Conservation (phyloP, 208 protist genomes). For the Wallacemonas sp. region DNA sequence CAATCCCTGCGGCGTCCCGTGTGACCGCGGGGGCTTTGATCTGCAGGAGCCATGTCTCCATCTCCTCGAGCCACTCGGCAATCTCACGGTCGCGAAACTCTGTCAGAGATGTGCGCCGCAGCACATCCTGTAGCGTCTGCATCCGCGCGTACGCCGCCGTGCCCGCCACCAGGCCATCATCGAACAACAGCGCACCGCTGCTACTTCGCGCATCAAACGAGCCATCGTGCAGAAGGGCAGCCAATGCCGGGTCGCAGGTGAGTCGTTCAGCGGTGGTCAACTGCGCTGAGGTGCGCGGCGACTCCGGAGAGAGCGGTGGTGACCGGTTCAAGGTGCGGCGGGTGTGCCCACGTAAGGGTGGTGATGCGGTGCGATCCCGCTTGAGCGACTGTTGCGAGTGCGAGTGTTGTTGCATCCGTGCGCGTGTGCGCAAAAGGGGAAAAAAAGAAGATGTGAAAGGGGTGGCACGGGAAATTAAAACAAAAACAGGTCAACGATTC, state of each 20-base stretch:
- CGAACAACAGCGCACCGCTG: background rate
- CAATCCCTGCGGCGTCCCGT: background rate
- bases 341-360: background rate
- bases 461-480: background rate
- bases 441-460: too few relatives aligned
- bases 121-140: constrained; percentile 56
- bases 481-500: too few relatives aligned
- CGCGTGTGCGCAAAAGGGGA: too few relatives aligned
- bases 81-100: constrained; percentile 78
- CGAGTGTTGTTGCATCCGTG: too few relatives aligned
- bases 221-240: background rate
- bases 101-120: constrained; percentile 62
- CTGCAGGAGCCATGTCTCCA: constrained; percentile 42
- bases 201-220: background rate
- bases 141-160: constrained; percentile 16
- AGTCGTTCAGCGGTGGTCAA: background rate
- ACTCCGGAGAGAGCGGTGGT: background rate
- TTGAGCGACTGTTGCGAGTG: too few relatives aligned
- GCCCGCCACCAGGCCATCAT: background rate
- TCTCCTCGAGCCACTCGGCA: constrained; percentile 56
- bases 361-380: background rate
- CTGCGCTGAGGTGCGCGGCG: background rate
- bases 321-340: background rate
- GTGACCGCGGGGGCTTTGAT: background rate
- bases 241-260: background rate